phyloP scores from a whole-genome alignment of 148 eudicot species.

The Diospyros kaki region DNA sequence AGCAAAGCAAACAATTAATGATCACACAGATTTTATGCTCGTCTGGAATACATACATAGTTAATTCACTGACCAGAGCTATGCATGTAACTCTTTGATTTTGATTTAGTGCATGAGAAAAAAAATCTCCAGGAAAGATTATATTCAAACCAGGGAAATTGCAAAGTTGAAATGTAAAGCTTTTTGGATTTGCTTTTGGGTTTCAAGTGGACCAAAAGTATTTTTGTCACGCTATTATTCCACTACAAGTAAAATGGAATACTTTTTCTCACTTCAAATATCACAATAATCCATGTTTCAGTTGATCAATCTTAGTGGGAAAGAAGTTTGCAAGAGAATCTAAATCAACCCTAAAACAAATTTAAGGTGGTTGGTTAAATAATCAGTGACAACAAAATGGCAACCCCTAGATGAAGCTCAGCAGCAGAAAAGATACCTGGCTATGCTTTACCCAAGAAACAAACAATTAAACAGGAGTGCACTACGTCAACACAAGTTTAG shows the following conservation, averaged over 20 bases:
- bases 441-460: neutral
- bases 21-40: no score
- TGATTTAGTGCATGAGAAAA: neutral
- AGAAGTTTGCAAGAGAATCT: neutral
- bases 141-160: neutral
- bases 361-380: neutral
- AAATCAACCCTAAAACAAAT: neutral
- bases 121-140: neutral
- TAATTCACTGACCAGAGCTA: no score
- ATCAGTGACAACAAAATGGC: neutral
- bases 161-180: neutral
- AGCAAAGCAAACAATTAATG: no score
- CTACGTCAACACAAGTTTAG: neutral
- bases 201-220: neutral
- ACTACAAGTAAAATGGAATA: no score
- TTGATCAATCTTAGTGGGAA: neutral
- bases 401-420: neutral
- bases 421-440: neutral
- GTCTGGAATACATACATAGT: no score
- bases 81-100: neutral
- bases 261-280: no score
- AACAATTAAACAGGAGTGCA: neutral
- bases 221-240: neutral
- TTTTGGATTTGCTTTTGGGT: neutral
- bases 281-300: neutral